Conservation (phyloP, 1,139 yeast genomes). For the Taphrina populina region DNA sequence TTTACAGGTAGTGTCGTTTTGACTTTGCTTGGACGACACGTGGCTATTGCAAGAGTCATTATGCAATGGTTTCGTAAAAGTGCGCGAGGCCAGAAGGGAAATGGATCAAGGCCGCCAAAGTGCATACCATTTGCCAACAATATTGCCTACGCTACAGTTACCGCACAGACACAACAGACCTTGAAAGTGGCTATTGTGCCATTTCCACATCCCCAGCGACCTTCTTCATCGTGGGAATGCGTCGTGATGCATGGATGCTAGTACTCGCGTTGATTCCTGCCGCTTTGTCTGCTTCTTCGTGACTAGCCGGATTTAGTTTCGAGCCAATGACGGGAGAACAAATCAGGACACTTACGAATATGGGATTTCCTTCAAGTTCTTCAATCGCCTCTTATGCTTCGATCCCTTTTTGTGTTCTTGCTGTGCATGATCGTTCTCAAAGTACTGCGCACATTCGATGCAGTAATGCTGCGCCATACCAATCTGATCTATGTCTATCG, state of each 20-base stretch:
- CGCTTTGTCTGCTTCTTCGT: constrained; percentile 30
- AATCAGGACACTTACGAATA: constrained; percentile 57
- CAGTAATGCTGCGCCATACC: constrained; percentile 95
- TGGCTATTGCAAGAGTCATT: too few species aligned
- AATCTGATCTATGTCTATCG: constrained; percentile 82
- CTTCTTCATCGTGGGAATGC: not conserved
- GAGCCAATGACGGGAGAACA: not conserved
- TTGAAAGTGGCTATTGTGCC: constrained; percentile 3
- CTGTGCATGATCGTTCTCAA: constrained; percentile 72
- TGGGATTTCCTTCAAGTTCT: constrained; percentile 71
- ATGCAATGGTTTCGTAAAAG: too few species aligned
- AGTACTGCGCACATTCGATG: constrained; percentile 89
- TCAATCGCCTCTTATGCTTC: constrained; percentile 51
- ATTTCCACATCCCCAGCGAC: constrained; percentile 14
- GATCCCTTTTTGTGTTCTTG: constrained; percentile 50
- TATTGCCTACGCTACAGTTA: not conserved
- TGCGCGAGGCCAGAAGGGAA: too few species aligned
- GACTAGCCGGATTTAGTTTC: constrained; percentile 4
- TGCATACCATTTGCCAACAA: not conserved
- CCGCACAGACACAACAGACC: not conserved
- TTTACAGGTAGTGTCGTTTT: too few species aligned
- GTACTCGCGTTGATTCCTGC: constrained; percentile 23
- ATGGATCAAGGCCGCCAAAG: not conserved
- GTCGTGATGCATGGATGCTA: constrained; percentile 5
- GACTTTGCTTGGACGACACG: too few species aligned